Evolutionary conservation across 805 yeast genomes (phyloP).

Genomic region (Myxozyma lipomycoides): DNA sequence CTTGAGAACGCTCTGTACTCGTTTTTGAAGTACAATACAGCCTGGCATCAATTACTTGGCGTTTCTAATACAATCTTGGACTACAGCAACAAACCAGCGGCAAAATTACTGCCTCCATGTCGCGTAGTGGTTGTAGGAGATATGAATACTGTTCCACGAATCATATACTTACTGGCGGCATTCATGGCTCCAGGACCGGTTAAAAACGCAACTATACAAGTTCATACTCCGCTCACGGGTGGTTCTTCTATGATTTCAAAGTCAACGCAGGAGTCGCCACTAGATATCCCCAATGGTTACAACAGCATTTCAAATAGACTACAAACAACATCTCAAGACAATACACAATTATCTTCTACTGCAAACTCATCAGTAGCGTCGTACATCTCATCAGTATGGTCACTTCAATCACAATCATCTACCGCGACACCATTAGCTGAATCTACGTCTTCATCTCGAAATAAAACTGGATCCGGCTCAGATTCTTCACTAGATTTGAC

Average conservation of each 20-base stretch:
- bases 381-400: conserved; percentile 5
- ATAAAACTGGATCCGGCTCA: not conserved
- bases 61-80: not conserved
- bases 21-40: not conserved
- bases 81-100: not conserved
- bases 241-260: not conserved
- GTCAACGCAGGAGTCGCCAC: not conserved
- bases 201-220: not conserved
- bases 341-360: not conserved
- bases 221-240: not conserved
- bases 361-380: conserved; percentile 2
- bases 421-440: not conserved
- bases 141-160: not conserved
- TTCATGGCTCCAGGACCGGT: conserved; percentile 2
- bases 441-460: not conserved
- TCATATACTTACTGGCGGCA: conserved; percentile 3
- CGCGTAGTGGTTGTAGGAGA: not conserved
- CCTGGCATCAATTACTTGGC: conserved; percentile 1
- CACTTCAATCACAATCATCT: not conserved
- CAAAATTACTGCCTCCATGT: not conserved
- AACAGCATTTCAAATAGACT: not conserved
- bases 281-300: not conserved
- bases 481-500: not conserved
- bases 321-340: not conserved
- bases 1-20: not conserved